Conservation (phyloP, 306 rosid genomes). For the Glycine soja region DNA sequence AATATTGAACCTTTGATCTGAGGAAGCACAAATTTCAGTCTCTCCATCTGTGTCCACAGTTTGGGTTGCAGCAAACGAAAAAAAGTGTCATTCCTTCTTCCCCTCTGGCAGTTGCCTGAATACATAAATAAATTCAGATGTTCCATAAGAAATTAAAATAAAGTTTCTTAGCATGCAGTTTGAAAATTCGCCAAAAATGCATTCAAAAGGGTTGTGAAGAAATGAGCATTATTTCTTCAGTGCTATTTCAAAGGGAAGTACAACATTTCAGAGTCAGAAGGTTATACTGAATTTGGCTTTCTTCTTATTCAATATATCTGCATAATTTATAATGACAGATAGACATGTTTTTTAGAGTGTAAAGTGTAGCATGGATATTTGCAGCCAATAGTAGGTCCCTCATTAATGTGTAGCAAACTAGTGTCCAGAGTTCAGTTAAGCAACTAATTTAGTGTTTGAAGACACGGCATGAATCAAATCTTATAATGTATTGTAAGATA, state of each 20-base stretch:
- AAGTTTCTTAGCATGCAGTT: conserved; percentile 15
- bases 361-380: background rate
- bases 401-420: conserved; percentile 5
- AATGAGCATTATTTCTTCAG: conserved; percentile 14
- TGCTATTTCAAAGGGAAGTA: background rate
- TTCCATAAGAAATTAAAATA: conserved; percentile 19
- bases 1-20: conserved; percentile 37
- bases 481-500: background rate
- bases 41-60: conserved; percentile 55
- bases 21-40: conserved; percentile 36
- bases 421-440: conserved; percentile 23
- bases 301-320: background rate
- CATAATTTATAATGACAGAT: conserved; percentile 11
- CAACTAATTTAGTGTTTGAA: conserved; percentile 20
- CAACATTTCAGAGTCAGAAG: conserved; percentile 29
- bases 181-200: conserved; percentile 10
- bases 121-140: conserved; percentile 24
- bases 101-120: conserved; percentile 58
- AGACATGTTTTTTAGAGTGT: background rate
- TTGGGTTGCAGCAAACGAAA: conserved; percentile 55
- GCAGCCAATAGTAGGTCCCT: conserved; percentile 10
- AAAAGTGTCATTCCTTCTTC: conserved; percentile 59
- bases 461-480: background rate
- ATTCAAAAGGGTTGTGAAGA: background rate
- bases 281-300: conserved; percentile 8